Evolutionary conservation across 345 rosid species (phyloP), one percentile per base, ranked within the genome.

Genomic region (Boechera stricta): DNA sequence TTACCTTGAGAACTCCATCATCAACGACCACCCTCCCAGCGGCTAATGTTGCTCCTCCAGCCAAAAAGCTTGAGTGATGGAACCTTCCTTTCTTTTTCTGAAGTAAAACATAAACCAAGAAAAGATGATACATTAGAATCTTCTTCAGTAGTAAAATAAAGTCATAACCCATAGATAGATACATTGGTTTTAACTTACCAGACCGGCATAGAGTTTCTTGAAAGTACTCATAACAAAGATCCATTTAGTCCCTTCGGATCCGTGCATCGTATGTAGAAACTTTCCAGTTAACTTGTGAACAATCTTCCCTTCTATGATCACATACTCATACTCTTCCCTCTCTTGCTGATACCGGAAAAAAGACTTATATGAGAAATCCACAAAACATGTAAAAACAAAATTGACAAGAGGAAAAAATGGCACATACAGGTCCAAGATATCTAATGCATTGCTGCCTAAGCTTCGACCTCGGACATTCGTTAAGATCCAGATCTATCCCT

Each of bases 51-150:
- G 86, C 90, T 82, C 98, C 98, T 35, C 98, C 98, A 1, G 98
- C 98, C 84, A 94, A 81, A 73, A 94, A 94, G 77, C 97, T 94
- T 2, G 98, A 94, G 85, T 94, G 97, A 77, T 94, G 98, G 75
- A 94, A 94, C 57, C 32, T 71, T 60, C 98, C 98, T 82, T 94
- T 94, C 97, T 88, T 88, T 72, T 94, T 94, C 97, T 94, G 86
- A 74, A 80, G 31, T 57, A 55, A 55, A 7, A 57, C 54, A 73
- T 53, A 51, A 72, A 57, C 47, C 63, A 66, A 56, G 16, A 56
- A 31, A 53, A 24, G 55, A 60, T 6, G 55, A 60, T 18, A 13
- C 7, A 69, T 48, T 9, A 31, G 4, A 69, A 64, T 13, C 58
- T 24, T 18, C 2, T 67, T 67, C 16, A 13, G 16, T 8, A 2